phyloP scores from a whole-genome alignment of 345 rosid genomes.

The Reutealis trisperma region DNA sequence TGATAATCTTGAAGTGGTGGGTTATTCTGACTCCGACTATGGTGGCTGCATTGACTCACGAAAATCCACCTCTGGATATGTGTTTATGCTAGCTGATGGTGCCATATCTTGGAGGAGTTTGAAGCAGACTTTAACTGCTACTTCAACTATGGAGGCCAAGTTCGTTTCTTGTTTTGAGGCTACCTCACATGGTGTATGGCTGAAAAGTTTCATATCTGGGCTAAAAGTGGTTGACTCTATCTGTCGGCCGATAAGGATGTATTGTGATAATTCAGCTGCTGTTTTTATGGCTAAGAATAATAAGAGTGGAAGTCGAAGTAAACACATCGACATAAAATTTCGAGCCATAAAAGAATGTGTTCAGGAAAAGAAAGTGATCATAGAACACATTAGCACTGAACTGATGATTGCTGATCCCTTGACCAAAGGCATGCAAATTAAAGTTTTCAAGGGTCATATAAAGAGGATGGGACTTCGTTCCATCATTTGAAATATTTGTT shows the following conservation, averaged over 20 bases:
- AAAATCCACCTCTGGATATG: no score
- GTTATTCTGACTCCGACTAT: no score
- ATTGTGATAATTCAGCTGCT: no score
- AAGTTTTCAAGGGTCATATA: background rate
- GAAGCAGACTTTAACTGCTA: no score
- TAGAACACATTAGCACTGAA: background rate
- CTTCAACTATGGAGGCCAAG: no score
- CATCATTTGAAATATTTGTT: background rate
- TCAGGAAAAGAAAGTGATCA: conserved; percentile 1
- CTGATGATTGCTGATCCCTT: background rate
- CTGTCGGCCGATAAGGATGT: background rate
- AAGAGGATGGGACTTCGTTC: background rate
- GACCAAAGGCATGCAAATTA: background rate
- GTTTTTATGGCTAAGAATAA: no score
- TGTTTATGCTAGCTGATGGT: no score
- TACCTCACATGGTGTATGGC: no score
- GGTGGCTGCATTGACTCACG: no score
- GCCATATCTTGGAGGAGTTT: no score
- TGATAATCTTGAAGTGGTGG: no score
- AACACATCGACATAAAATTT: background rate
- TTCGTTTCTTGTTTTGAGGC: background rate
- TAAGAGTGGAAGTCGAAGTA: background rate
- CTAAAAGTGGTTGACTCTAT: background rate
- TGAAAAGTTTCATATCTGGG: background rate
- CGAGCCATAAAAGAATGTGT: conserved; percentile 1